Conservation (phyloP, 192 early-diverging fungal species). For the Linnemannia hyalina region DNA sequence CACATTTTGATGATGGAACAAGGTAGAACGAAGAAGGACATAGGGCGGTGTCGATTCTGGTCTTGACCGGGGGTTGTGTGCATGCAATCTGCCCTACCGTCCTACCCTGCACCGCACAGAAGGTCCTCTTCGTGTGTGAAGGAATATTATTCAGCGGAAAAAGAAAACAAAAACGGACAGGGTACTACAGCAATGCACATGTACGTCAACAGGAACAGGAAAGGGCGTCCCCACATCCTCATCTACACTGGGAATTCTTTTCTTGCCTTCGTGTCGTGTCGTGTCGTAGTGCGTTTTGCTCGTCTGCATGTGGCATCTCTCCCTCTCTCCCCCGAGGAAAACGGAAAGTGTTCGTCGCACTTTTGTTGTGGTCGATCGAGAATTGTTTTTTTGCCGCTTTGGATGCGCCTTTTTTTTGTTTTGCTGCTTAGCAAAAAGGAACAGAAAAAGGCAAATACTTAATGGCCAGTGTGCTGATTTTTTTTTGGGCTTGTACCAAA, state of each 20-base stretch:
- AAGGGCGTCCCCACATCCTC: not conserved
- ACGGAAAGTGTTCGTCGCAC: not conserved
- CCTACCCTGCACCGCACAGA: too few species aligned
- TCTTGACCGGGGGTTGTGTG: not conserved
- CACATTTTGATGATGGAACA: not conserved
- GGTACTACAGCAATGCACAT: too few species aligned
- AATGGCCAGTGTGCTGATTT: not conserved
- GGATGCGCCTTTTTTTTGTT: not conserved
- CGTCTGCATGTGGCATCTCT: not conserved
- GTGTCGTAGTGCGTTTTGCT: not conserved
- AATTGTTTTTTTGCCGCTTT: constrained; percentile 1
- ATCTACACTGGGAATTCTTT: not conserved
- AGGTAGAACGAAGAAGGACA: not conserved
- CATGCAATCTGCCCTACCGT: not conserved
- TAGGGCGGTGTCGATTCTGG: not conserved
- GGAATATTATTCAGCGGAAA: too few species aligned
- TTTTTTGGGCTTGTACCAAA: not conserved
- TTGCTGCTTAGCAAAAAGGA: not conserved
- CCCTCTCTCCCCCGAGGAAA: not conserved
- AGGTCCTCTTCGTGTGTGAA: too few species aligned
- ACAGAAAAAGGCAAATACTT: not conserved
- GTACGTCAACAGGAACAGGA: not conserved
- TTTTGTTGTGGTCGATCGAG: not conserved
- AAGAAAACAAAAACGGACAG: too few species aligned
- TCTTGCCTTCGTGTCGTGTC: not conserved